Percentiles rank a stretch among this genome's conserved stretches.
Conservation (phyloP, 2,329 filamentous ascomycete species). For the Nakataea oryzae region DNA sequence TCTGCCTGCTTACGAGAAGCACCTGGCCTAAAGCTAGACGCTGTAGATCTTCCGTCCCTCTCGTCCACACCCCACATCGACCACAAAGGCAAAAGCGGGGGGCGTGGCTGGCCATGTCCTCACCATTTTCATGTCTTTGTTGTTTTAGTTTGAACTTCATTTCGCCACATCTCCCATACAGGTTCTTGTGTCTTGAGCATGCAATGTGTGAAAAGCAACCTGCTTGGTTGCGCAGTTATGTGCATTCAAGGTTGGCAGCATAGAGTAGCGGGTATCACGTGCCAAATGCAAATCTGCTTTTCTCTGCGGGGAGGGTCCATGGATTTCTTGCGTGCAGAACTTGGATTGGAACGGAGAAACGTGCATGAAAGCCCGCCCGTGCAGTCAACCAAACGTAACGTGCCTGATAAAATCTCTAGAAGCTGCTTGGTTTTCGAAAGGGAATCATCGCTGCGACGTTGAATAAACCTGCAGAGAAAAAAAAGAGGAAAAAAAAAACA, state of each 20-base stretch:
- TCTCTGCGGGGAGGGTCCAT: neutral
- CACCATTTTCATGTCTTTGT: neutral
- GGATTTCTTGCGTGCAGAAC: neutral
- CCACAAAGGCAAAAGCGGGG: neutral
- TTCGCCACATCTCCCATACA: neutral
- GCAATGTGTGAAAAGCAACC: neutral
- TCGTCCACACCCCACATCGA: neutral
- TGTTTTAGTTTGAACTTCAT: neutral
- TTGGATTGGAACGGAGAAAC: neutral
- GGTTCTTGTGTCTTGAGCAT: neutral
- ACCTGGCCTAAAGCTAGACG: constrained; percentile 21
- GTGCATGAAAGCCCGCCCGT: neutral
- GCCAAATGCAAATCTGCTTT: neutral
- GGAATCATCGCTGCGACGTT: no score
- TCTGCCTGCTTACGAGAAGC: constrained; percentile 30
- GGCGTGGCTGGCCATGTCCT: neutral
- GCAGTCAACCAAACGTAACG: neutral
- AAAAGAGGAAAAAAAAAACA: constrained; percentile 26
- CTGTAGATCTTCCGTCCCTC: neutral
- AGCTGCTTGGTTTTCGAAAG: neutral
- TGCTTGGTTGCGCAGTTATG: neutral
- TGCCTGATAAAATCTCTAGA: neutral
- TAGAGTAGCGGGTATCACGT: neutral
- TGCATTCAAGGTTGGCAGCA: neutral
- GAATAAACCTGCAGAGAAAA: neutral